Base-by-base conservation (phyloP, 108 stramenopile genomes). In the Pseudonitzschia multistriata region DNA sequence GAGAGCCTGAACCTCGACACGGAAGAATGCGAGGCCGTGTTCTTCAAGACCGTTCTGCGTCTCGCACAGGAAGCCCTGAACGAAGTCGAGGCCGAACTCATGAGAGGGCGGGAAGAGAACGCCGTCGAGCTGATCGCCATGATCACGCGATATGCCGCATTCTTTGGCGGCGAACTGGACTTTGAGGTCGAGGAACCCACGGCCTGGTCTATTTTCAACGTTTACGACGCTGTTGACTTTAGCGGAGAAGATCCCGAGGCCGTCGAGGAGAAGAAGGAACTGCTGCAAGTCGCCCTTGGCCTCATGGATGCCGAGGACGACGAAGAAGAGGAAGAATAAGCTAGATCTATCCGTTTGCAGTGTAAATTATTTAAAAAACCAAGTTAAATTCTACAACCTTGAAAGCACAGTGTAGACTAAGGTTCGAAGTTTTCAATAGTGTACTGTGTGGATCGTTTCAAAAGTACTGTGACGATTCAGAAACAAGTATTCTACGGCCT, bases 191-290 rank as follows among this genome's bases (percentile, higher is more conserved):
- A 86, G 33, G 84, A 90, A 67, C 70, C 83, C 27, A 79, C 68
- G 35, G 91, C 82, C 28, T 73, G 84, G 59, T 80, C 81, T 68
- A 81, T 90, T 24, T 81, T 82, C 70, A 83, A 81, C 55, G 64
- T 90, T 29, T 95, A 87, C 78, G 91, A 91, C 62, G 77, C 81
- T 22, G 66, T 83, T 36, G 89, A 92, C 78, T 89, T 85, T 52
- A 55, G 57, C 17, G 85, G 81, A 33, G 52, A 79, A 22, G 84
- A 86, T 22, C 67, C 71, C 33, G 93, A 76, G 39, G 70, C 45
- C 31, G 77, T 87, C 11, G 78, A 83, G 39, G 66, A 62, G 30
- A 83, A 86, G 75, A 90, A 85, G 66, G 74, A 76, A 40, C 54
- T 90, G 61, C 81, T 90, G 36, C 83, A 84, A 78, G 67, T 57